Conservation (phyloP, 1,284 basidiomycete species). For the Malassezia sympodialis region DNA sequence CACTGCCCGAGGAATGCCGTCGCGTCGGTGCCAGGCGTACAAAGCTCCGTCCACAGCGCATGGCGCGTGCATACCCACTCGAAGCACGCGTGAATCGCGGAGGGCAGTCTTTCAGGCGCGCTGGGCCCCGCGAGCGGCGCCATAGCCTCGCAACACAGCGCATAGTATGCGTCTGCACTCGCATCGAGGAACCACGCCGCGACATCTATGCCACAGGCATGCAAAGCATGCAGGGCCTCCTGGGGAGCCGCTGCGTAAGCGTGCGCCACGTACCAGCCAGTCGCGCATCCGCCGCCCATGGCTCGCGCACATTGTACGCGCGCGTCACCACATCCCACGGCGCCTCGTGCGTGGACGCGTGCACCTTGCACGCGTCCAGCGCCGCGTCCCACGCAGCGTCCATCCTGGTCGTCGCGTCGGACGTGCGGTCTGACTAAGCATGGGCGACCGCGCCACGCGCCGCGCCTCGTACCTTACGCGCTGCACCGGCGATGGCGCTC, state of each 20-base stretch:
- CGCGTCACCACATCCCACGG: not conserved
- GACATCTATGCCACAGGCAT: conserved; percentile 1
- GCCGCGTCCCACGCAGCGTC: conserved; percentile 14
- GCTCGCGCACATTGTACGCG: conserved; percentile 4
- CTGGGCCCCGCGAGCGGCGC: not conserved
- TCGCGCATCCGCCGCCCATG: not conserved
- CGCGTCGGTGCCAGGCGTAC: not conserved
- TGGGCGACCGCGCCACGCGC: not conserved
- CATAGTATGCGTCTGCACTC: not conserved
- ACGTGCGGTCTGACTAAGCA: not conserved
- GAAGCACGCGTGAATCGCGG: not conserved
- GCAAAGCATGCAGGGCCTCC: not conserved
- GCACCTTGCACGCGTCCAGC: not conserved
- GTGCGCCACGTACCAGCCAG: not conserved
- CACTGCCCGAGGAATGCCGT: conserved; percentile 1
- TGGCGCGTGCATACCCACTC: conserved; percentile 9
- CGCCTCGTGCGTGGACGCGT: not conserved
- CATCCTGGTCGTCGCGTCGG: not conserved
- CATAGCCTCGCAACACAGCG: not conserved
- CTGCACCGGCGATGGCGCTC: not conserved
- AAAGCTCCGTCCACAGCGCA: not conserved
- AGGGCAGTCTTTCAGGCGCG: not conserved
- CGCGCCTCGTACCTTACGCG: not conserved
- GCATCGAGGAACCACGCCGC: conserved; percentile 10
- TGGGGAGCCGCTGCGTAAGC: not conserved